Base-by-base conservation (phyloP, 2,329 filamentous ascomycete genomes). In the Botrytis porri region DNA sequence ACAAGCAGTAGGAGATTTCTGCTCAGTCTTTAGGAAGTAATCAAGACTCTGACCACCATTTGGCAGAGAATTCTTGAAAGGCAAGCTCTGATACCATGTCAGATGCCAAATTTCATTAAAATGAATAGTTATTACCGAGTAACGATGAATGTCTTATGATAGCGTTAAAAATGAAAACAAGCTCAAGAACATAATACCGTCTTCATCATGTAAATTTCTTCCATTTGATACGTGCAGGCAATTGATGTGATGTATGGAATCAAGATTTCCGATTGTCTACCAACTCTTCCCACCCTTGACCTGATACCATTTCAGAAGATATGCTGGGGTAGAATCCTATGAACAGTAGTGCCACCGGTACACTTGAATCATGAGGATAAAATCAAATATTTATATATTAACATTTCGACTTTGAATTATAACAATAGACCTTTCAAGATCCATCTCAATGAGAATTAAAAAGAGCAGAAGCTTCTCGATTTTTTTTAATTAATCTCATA, bases 1-100 rank as follows among this genome's bases (percentile, higher is more conserved):
- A 82, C 72, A 77, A 74, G 73, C 77, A 81, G 79, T 80, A 81
- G 77, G 78, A 73, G 61, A 65, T 77, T 77, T 74, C 66, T 71
- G 61, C 69, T 76, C 69, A 74, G 74, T 61, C 67, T 39, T 45
- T 74, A 37, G 73, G 75, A 67, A 74, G 75, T 62, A 71, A 74
- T 73, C 64, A 75, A 73, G 69, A 75, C 76, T 79, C 78, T 80
- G 78, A 80, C 79, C 73, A 59, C 61, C 71, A 22, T 76, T 77
- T 77, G 75, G 75, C 77, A 80, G 79, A 77, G 76, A 78, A 71
- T 74, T 79, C 72, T 73, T 80, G 73, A 80, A 77, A 75, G 78
- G 79, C 73, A 79, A 75, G 72, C 79, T 80, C 67, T 80, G 75
- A 80, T 70, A 69, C 62, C 60, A 67, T 59, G 48, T 67, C 41